A percentile compares a stretch with the other conserved stretches of the same genome.
Conservation (phyloP, 352 stramenopile genomes). For the Blastocystis hominis region DNA sequence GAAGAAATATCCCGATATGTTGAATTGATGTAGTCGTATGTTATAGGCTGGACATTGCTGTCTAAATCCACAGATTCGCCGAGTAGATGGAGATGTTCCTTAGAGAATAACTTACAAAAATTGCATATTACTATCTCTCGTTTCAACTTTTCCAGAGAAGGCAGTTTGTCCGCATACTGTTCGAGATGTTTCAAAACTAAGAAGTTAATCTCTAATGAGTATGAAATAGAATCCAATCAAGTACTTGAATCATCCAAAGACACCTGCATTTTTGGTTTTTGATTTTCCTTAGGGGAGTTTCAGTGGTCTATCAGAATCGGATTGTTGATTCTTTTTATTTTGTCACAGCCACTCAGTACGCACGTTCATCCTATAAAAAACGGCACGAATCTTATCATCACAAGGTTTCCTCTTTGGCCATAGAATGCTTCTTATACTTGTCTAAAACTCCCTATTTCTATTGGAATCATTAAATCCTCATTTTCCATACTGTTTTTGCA, state of each 20-base stretch:
- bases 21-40: neutral
- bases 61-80: constrained; percentile 38
- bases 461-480: too few species aligned
- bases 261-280: neutral
- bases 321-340: neutral
- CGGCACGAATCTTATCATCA: too few species aligned
- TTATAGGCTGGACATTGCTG: neutral
- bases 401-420: too few species aligned
- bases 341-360: too few species aligned
- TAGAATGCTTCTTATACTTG: too few species aligned
- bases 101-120: neutral
- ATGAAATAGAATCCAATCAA: neutral
- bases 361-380: too few species aligned
- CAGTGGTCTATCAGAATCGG: neutral
- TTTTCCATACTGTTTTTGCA: neutral
- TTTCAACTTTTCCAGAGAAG: constrained; percentile 24
- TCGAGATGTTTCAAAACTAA: constrained; percentile 54
- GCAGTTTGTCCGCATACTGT: constrained; percentile 42
- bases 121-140: neutral
- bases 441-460: too few species aligned
- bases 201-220: constrained; percentile 42
- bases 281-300: neutral
- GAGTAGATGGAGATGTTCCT: constrained; percentile 50
- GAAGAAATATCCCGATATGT: constrained; percentile 36
- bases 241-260: neutral